These are phyloP conservation scores for Pseudozyma thailandica DNA, from an alignment of 1,284 basidiomycete species.

Conservation along the genomic window DNA sequence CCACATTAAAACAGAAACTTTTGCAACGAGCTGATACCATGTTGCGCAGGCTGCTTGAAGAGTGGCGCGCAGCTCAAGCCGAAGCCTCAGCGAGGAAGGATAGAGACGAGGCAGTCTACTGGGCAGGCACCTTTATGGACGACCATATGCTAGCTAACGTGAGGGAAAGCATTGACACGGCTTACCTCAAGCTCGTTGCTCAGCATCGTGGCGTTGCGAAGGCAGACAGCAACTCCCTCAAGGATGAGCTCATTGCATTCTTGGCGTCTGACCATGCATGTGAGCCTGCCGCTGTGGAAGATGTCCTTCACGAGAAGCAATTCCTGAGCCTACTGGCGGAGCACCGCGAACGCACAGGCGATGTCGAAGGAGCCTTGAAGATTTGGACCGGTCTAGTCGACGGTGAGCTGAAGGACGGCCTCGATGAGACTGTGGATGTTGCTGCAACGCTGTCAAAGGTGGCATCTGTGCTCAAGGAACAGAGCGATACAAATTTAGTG, in stretches of 20 bases:
- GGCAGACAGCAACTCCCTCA: background rate
- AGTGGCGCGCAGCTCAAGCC: conserved; percentile 17
- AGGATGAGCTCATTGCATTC: conserved; percentile 29
- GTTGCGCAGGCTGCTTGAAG: conserved; percentile 30
- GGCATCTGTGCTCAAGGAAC: conserved; percentile 17
- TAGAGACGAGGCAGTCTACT: background rate
- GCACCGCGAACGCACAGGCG: conserved; percentile 24
- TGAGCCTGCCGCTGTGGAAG: conserved; percentile 25
- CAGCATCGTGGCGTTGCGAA: conserved; percentile 6
- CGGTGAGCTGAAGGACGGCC: conserved; percentile 33
- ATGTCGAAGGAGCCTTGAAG: conserved; percentile 34
- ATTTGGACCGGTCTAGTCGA: conserved; percentile 48
- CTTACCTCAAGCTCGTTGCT: conserved; percentile 25
- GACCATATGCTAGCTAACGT: conserved; percentile 34
- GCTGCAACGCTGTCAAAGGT: conserved; percentile 27
- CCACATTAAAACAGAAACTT: conserved; percentile 6
- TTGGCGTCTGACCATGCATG: conserved; percentile 32
- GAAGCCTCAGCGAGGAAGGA: background rate
- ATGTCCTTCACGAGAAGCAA: conserved; percentile 12
- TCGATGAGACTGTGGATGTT: conserved; percentile 8
- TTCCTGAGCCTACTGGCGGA: conserved; percentile 29
- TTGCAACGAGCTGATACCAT: conserved; percentile 34
- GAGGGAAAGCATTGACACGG: conserved; percentile 27
- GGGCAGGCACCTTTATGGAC: conserved; percentile 39
- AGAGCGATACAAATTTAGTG: conserved; percentile 24